Evolutionary conservation across 257 asterid genomes (phyloP).

Genomic region (Fraxinus anomala): DNA sequence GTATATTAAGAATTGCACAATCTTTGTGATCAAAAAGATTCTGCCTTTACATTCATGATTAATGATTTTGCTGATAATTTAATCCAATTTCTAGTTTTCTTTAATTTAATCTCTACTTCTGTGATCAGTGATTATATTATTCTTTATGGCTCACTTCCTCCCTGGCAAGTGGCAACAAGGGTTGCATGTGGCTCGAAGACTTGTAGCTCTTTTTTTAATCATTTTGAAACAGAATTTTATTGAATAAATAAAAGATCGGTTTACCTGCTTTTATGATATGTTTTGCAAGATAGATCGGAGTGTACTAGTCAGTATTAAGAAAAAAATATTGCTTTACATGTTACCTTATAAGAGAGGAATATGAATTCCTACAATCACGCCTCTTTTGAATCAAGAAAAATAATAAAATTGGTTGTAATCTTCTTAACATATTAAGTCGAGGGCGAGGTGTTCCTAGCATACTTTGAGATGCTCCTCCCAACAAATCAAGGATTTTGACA

Average conservation of each 20-base stretch:
- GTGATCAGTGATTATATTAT: neutral
- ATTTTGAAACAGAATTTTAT: neutral
- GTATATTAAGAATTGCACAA: neutral
- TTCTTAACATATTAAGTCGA: too few relatives aligned
- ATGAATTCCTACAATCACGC: too few relatives aligned
- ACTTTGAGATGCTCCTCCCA: too few relatives aligned
- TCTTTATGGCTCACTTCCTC: neutral
- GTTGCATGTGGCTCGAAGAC: slow-evolving; percentile 6
- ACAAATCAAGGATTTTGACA: too few relatives aligned
- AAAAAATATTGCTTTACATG: neutral
- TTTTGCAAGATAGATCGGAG: neutral
- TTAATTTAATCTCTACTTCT: neutral
- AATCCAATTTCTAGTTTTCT: neutral
- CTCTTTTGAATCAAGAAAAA: too few relatives aligned
- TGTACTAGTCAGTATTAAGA: neutral
- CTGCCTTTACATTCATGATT: neutral
- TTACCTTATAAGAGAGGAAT: neutral
- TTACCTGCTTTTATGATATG: neutral
- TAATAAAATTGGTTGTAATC: too few relatives aligned
- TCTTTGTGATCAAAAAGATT: neutral
- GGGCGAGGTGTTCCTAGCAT: too few relatives aligned
- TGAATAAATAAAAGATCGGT: neutral
- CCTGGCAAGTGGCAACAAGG: slow-evolving; percentile 3
- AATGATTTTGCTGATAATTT: neutral
- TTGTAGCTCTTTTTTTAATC: neutral